Evolutionary conservation across 2,329 filamentous ascomycete species (phyloP).

Genomic region (Colletotrichum chrysophilum): DNA sequence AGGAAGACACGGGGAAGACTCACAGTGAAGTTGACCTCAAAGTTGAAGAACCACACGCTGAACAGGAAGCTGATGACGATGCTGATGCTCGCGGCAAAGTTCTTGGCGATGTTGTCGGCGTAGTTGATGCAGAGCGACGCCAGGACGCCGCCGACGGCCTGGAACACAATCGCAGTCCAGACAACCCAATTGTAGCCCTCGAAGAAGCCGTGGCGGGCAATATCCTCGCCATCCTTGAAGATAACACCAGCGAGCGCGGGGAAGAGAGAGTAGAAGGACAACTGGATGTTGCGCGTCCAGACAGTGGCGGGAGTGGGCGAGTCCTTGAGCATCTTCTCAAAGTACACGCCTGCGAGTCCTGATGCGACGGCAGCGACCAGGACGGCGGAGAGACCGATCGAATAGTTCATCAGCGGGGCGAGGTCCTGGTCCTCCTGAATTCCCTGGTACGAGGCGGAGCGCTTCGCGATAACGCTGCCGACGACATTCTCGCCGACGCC

Average conservation of each 20-base stretch:
- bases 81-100: constrained; percentile 90
- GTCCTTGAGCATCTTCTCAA: constrained; percentile 91
- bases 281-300: constrained; percentile 94
- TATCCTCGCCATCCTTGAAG: constrained; percentile 84
- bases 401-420: constrained; percentile 71
- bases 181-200: constrained; percentile 93
- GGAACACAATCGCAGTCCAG: constrained; percentile 82
- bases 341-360: constrained; percentile 84
- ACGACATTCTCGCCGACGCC: constrained; percentile 27
- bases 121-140: constrained; percentile 78
- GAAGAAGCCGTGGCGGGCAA: constrained; percentile 88
- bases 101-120: constrained; percentile 90
- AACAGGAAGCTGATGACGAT: constrained; percentile 87
- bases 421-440: constrained; percentile 71
- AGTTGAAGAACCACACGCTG: constrained; percentile 85
- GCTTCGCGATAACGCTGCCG: constrained; percentile 56
- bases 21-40: constrained; percentile 75
- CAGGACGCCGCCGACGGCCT: constrained; percentile 85
- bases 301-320: constrained; percentile 71
- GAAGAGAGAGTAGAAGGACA: constrained; percentile 93
- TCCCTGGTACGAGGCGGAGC: constrained; percentile 89
- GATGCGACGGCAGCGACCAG: constrained; percentile 80
- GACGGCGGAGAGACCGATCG: constrained; percentile 80
- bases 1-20: constrained; percentile 39
- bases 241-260: constrained; percentile 86